These are phyloP conservation scores for Trichosporon asahii DNA, from an alignment of 1,284 basidiomycete genomes.

Conservation along the genomic window DNA sequence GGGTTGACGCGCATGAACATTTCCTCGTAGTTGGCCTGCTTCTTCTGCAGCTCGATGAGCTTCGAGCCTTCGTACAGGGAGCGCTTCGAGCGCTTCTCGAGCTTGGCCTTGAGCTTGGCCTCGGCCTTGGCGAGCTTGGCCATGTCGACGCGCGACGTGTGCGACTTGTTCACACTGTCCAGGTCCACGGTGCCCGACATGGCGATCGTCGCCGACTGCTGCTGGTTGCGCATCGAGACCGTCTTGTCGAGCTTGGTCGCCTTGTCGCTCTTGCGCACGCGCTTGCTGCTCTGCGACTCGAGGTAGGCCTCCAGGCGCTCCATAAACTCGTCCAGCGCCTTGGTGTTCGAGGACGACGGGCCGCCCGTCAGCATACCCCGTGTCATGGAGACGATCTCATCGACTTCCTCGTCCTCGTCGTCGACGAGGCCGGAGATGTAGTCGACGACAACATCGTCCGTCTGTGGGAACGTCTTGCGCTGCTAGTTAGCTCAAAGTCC, in stretches of 20 bases:
- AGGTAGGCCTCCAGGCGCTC: conserved; percentile 64
- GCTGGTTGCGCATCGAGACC: conserved; percentile 82
- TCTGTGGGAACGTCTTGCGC: conserved; percentile 72
- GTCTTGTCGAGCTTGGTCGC: conserved; percentile 84
- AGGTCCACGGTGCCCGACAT: conserved; percentile 84
- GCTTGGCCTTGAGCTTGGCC: conserved; percentile 95
- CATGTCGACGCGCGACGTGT: conserved; percentile 94
- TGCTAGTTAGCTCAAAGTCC: conserved; percentile 20
- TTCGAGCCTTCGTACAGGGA: conserved; percentile 96
- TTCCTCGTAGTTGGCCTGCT: conserved; percentile 96
- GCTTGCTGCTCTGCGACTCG: conserved; percentile 61
- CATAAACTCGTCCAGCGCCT: conserved; percentile 51
- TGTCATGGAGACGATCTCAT: conserved; percentile 77
- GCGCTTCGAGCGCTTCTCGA: conserved; percentile 84
- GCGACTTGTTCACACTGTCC: conserved; percentile 87
- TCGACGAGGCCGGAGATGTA: conserved; percentile 90
- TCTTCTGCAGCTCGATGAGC: conserved; percentile 84
- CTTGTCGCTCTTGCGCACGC: conserved; percentile 53
- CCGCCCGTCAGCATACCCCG: conserved; percentile 62
- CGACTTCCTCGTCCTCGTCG: conserved; percentile 80
- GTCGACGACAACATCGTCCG: conserved; percentile 87
- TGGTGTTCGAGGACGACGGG: conserved; percentile 40
- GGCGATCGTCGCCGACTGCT: conserved; percentile 78
- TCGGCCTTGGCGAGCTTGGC: conserved; percentile 98
- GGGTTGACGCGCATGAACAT: conserved; percentile 99